Conservation (phyloP, 2,329 filamentous ascomycete species). For the Ophiocordyceps camponoti-saundersi region DNA sequence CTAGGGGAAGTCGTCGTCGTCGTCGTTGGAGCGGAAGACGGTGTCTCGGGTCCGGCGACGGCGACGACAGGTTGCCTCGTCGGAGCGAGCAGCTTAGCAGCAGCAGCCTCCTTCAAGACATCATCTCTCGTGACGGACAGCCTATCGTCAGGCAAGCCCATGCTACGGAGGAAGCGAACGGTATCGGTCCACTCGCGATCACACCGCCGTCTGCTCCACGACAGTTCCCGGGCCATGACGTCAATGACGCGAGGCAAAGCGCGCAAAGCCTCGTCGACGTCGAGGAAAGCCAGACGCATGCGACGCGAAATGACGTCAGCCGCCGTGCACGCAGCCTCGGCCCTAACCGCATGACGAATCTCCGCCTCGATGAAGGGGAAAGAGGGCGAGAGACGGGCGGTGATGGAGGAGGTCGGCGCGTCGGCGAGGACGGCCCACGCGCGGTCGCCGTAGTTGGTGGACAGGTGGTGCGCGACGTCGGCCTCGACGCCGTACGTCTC, state of each 20-base stretch:
- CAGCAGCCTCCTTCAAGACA: not conserved
- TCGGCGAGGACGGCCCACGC: constrained; percentile 50
- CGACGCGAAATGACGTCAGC: constrained; percentile 55
- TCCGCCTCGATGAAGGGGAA: constrained; percentile 64
- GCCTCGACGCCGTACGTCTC: constrained; percentile 18
- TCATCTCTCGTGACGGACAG: constrained; percentile 5
- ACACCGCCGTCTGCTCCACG: constrained; percentile 44
- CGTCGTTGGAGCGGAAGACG: too few species aligned
- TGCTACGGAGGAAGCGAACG: constrained; percentile 24
- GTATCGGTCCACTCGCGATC: constrained; percentile 37
- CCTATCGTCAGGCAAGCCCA: constrained; percentile 21
- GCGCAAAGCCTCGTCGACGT: constrained; percentile 53
- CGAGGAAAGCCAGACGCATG: constrained; percentile 59
- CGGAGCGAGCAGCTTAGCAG: too few species aligned
- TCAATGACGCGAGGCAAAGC: constrained; percentile 55
- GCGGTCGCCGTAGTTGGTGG: constrained; percentile 30
- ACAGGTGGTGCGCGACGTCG: constrained; percentile 24
- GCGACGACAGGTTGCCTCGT: too few species aligned
- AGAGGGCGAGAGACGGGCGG: constrained; percentile 42
- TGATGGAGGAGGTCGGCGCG: constrained; percentile 27
- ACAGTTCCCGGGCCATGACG: constrained; percentile 52
- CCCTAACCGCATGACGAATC: constrained; percentile 52
- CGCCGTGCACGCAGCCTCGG: constrained; percentile 58
- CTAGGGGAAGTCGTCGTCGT: too few species aligned
- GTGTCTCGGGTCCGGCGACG: too few species aligned